These are phyloP conservation scores for Amphirosellinia nigrospora DNA, from an alignment of 495 filamentous ascomycete species.

Conservation along the genomic window DNA sequence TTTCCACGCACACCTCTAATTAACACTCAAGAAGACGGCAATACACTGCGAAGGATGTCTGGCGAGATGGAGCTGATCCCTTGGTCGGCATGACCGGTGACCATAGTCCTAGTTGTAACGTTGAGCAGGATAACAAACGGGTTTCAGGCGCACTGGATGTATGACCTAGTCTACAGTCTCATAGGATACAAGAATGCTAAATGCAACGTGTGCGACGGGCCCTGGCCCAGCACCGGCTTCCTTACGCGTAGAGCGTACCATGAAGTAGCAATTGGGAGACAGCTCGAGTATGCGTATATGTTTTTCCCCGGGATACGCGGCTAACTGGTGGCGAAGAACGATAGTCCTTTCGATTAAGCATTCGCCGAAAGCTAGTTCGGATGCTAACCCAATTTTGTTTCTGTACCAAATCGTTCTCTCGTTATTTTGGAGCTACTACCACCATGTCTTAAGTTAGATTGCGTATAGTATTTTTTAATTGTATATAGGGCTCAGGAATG, in stretches of 20 bases:
- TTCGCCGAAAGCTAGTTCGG: background rate
- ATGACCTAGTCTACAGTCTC: background rate
- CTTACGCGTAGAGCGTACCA: background rate
- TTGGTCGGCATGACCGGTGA: background rate
- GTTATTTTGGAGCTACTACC: background rate
- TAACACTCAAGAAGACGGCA: constrained; percentile 4
- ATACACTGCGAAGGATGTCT: constrained; percentile 21
- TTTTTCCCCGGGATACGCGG: background rate
- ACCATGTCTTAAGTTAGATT: background rate
- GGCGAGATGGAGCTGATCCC: background rate
- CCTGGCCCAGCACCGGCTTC: background rate
- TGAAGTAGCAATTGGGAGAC: background rate
- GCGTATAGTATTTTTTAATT: background rate
- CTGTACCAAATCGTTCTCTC: background rate
- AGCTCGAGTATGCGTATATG: background rate
- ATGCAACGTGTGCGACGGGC: background rate
- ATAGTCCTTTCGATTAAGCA: background rate
- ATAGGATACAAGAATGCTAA: background rate
- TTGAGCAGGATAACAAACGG: constrained; percentile 3
- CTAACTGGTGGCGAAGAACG: background rate
- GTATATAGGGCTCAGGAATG: background rate
- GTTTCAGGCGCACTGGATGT: background rate
- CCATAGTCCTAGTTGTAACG: background rate
- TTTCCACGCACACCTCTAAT: background rate
- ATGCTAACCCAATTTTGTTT: background rate